These are phyloP conservation scores for Melanomma pulvis-pyrius DNA, from an alignment of 495 filamentous ascomycete genomes.

Conservation along the genomic window DNA sequence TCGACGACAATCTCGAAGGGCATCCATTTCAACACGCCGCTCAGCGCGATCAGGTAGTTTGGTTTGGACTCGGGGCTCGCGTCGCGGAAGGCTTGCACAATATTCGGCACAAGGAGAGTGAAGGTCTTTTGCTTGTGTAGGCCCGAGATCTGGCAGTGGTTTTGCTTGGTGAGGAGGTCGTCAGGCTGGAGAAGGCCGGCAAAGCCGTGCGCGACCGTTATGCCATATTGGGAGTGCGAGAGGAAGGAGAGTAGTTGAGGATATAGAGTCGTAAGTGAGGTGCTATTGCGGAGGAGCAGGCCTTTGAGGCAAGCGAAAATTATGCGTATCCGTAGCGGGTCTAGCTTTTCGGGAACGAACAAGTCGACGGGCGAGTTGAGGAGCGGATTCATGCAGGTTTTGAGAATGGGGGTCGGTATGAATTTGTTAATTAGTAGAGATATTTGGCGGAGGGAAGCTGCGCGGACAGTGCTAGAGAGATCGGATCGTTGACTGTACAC, in stretches of 20 bases:
- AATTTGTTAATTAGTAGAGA: conserved; percentile 70
- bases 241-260: conserved; percentile 61
- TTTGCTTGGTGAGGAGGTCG: conserved; percentile 65
- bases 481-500: conserved; percentile 15
- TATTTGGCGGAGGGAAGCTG: conserved; percentile 62
- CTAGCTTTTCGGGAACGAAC: conserved; percentile 41
- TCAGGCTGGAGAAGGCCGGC: conserved; percentile 63
- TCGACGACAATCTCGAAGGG: conserved; percentile 62
- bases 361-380: conserved; percentile 38
- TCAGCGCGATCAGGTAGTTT: conserved; percentile 68
- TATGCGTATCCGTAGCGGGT: conserved; percentile 41
- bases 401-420: conserved; percentile 53
- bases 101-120: conserved; percentile 60
- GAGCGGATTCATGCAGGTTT: conserved; percentile 39
- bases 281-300: conserved; percentile 44
- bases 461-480: conserved; percentile 39
- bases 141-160: conserved; percentile 66
- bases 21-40: conserved; percentile 64
- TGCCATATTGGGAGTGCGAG: conserved; percentile 51
- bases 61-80: conserved; percentile 54
- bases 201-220: conserved; percentile 59
- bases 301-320: conserved; percentile 49
- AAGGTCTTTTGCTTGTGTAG: conserved; percentile 69
- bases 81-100: conserved; percentile 58
- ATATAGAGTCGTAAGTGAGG: conserved; percentile 50